These are phyloP conservation scores for Saccharomycopsis olivae DNA, from an alignment of 805 yeast species.

Conservation along the genomic window DNA sequence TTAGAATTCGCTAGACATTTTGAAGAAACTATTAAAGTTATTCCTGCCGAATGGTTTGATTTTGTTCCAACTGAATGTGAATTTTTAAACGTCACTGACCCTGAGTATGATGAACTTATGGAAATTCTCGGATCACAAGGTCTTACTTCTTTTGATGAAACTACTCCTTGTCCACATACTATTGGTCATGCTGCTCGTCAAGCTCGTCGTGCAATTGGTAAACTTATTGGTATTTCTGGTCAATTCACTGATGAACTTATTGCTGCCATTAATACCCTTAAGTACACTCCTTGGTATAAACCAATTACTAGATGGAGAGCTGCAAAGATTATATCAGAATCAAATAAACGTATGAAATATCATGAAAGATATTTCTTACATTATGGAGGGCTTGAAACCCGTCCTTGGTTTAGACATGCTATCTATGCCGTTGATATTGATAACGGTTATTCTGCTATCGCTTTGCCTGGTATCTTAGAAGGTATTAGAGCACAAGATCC, in stretches of 20 bases:
- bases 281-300: slow-evolving; percentile 3
- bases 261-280: not conserved
- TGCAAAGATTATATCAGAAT: not conserved
- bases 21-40: slow-evolving; percentile 25
- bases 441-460: slow-evolving; percentile 52
- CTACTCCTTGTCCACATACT: too few species aligned
- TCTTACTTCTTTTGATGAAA: not conserved
- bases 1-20: slow-evolving; percentile 34
- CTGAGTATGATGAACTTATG: not conserved
- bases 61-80: not conserved
- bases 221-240: not conserved
- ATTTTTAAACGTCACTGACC: too few species aligned
- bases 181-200: too few species aligned
- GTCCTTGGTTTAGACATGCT: slow-evolving; percentile 50
- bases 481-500: slow-evolving; percentile 38
- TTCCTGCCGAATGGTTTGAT: slow-evolving; percentile 24
- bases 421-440: slow-evolving; percentile 50
- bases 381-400: slow-evolving; percentile 36
- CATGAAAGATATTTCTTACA: slow-evolving; percentile 38
- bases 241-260: not conserved
- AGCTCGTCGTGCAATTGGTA: not conserved
- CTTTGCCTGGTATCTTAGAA: slow-evolving; percentile 45
- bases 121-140: not conserved
- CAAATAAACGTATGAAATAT: slow-evolving; percentile 29
- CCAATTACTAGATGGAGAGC: not conserved